Conservation (phyloP, 2,329 filamentous ascomycete species). For the Pseudogymnoascus sp. region DNA sequence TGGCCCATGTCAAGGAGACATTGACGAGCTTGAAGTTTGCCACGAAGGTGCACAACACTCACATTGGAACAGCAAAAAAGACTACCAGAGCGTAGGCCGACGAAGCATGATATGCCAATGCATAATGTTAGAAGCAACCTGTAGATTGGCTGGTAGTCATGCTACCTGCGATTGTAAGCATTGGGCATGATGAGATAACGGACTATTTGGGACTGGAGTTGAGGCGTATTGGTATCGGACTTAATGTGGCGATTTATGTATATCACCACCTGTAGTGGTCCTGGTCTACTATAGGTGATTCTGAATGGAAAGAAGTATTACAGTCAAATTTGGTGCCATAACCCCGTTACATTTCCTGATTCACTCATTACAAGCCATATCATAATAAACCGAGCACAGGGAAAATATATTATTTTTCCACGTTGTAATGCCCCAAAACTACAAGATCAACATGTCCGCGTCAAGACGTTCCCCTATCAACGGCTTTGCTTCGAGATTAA, state of each 20-base stretch:
- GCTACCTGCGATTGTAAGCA: neutral
- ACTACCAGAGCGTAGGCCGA: constrained; percentile 47
- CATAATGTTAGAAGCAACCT: constrained; percentile 1
- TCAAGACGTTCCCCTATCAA: neutral
- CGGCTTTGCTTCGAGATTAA: neutral
- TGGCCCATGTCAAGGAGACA: constrained; percentile 86
- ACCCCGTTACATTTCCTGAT: neutral
- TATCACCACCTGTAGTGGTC: constrained; percentile 5
- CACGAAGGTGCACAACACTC: constrained; percentile 87
- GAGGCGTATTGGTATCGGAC: neutral
- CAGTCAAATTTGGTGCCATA: neutral
- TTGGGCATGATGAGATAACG: neutral
- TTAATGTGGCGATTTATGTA: constrained; percentile 5
- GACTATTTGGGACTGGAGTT: constrained; percentile 6
- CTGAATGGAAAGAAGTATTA: constrained; percentile 7
- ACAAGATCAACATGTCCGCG: neutral
- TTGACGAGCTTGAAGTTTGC: constrained; percentile 93
- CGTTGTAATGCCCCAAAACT: neutral
- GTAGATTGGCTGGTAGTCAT: neutral
- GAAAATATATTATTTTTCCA: neutral
- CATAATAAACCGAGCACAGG: neutral
- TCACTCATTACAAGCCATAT: neutral
- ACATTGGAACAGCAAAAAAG: constrained; percentile 81
- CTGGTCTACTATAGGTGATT: neutral
- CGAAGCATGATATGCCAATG: neutral